Conservation (phyloP, 768 basidiomycete species). For the Pleurotus pulmonarius region DNA sequence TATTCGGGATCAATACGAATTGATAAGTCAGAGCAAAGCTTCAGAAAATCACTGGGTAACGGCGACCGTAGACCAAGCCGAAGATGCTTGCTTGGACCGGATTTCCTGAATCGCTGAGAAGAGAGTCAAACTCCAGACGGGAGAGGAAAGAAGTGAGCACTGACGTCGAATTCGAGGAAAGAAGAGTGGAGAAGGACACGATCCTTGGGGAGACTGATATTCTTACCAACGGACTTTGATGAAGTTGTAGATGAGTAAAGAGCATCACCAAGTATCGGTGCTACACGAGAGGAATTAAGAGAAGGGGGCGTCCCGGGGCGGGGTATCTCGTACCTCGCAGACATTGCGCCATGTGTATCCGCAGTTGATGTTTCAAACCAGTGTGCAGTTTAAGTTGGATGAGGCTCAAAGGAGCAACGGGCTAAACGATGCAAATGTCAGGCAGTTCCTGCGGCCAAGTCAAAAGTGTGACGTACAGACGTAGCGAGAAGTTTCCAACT, state of each 20-base stretch:
- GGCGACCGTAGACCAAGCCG: constrained; percentile 54
- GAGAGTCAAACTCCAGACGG: background rate
- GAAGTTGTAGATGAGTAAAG: constrained; percentile 39
- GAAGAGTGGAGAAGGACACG: constrained; percentile 63
- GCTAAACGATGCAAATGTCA: constrained; percentile 18
- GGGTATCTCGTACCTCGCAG: constrained; percentile 36
- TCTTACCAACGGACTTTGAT: constrained; percentile 19
- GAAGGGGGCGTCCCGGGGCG: background rate
- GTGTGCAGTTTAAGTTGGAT: constrained; percentile 54
- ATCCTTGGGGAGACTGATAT: constrained; percentile 33
- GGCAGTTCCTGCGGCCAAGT: background rate
- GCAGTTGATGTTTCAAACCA: constrained; percentile 68
- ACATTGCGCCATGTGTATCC: constrained; percentile 56
- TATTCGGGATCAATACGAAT: constrained; percentile 36
- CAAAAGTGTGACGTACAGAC: constrained; percentile 41
- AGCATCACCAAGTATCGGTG: constrained; percentile 63
- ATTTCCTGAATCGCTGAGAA: constrained; percentile 43
- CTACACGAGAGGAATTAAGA: constrained; percentile 26
- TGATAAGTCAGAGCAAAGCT: constrained; percentile 41
- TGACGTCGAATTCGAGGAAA: constrained; percentile 28
- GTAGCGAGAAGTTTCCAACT: constrained; percentile 59
- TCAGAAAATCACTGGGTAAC: constrained; percentile 51
- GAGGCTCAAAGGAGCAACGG: constrained; percentile 49
- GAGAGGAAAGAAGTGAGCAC: constrained; percentile 28
- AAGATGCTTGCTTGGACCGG: constrained; percentile 43